Conservation (phyloP, 495 filamentous ascomycete species). For the Hypoxylon subgilvum region DNA sequence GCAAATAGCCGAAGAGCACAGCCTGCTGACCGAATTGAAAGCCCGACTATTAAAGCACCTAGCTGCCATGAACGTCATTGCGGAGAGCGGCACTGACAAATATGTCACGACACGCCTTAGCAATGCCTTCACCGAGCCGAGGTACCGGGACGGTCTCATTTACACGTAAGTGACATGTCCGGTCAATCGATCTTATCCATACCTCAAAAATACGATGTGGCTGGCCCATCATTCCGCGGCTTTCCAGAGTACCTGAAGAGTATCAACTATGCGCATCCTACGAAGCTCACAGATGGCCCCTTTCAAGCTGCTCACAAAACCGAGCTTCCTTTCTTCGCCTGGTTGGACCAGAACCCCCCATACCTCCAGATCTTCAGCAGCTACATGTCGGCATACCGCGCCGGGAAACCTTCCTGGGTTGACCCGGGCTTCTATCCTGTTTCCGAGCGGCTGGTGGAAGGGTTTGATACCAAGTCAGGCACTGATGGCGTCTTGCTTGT, state of each 20-base stretch:
- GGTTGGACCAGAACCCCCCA: conserved; percentile 32
- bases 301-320: conserved; percentile 43
- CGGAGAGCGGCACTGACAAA: conserved; percentile 50
- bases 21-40: background rate
- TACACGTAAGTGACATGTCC: conserved; percentile 31
- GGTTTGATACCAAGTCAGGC: conserved; percentile 13
- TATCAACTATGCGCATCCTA: conserved; percentile 35
- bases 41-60: conserved; percentile 51
- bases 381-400: conserved; percentile 58
- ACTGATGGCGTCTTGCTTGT: conserved; percentile 50
- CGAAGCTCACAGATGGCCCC: conserved; percentile 34
- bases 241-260: conserved; percentile 37
- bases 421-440: conserved; percentile 58
- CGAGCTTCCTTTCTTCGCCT: conserved; percentile 37
- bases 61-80: conserved; percentile 56
- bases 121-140: conserved; percentile 45
- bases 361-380: conserved; percentile 52
- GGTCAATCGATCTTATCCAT: background rate
- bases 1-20: background rate
- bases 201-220: conserved; percentile 13
- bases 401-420: conserved; percentile 59
- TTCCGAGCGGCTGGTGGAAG: conserved; percentile 45
- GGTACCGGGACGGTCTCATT: conserved; percentile 37
- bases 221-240: conserved; percentile 21
- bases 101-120: conserved; percentile 55